phyloP scores from a whole-genome alignment of 257 asterid species.

The Plantago major region DNA sequence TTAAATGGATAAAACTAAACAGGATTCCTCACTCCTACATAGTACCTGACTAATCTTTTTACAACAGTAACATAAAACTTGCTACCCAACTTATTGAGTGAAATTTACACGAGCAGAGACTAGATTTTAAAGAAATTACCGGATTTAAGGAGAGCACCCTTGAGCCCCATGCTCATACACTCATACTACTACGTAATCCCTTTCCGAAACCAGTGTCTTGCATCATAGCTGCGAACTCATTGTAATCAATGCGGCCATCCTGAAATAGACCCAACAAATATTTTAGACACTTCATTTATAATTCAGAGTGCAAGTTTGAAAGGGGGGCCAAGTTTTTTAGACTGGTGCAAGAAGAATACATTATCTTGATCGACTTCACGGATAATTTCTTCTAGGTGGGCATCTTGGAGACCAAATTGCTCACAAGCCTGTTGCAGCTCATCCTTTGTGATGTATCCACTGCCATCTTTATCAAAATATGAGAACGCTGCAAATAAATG shows the following conservation, averaged over 20 bases:
- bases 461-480: constrained; percentile 78
- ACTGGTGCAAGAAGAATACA: constrained; percentile 21
- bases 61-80: constrained; percentile 17
- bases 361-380: constrained; percentile 83
- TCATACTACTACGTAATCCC: constrained; percentile 27
- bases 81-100: constrained; percentile 16
- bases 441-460: constrained; percentile 79
- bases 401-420: constrained; percentile 64
- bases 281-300: constrained; percentile 2
- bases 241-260: constrained; percentile 85
- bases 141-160: constrained; percentile 24
- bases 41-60: constrained; percentile 28
- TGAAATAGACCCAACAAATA: constrained; percentile 24
- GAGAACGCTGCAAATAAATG: constrained; percentile 74
- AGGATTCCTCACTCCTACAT: constrained; percentile 16
- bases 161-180: constrained; percentile 20
- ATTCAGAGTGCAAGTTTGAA: neutral
- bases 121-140: constrained; percentile 12
- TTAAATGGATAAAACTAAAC: constrained; percentile 6
- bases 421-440: constrained; percentile 88
- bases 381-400: constrained; percentile 67
- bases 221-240: constrained; percentile 86
- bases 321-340: neutral
- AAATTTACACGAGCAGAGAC: constrained; percentile 23
- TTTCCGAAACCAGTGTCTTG: constrained; percentile 58